A percentile compares a stretch with the other conserved stretches of the same genome.
phyloP scores from a whole-genome alignment of 495 filamentous ascomycete genomes.

The Apiosordaria backusii region DNA sequence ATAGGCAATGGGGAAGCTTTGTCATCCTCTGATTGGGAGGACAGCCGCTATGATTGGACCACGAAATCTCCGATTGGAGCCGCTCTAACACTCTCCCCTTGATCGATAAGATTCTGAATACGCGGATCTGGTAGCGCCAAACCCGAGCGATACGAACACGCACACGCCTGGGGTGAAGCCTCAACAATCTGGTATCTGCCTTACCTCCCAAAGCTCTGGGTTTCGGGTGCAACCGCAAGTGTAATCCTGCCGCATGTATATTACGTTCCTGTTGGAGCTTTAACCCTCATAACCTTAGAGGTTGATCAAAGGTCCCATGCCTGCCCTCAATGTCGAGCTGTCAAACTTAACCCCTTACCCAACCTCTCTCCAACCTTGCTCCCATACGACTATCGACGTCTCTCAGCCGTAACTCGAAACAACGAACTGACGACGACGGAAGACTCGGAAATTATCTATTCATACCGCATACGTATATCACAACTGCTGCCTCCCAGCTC shows the following conservation, averaged over 20 bases:
- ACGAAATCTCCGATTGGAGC: constrained; percentile 1
- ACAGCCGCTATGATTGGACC: not conserved
- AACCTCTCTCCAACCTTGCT: not conserved
- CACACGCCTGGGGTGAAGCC: not conserved
- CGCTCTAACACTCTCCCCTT: not conserved
- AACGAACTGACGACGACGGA: not conserved
- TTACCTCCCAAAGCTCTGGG: no score
- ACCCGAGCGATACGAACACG: not conserved
- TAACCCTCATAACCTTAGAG: no score
- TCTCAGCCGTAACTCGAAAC: not conserved
- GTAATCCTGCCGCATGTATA: no score
- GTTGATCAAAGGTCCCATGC: no score
- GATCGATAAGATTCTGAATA: constrained; percentile 3
- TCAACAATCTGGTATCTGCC: not conserved
- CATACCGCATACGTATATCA: not conserved
- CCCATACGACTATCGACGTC: not conserved
- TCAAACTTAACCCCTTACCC: not conserved
- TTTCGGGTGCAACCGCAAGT: not conserved
- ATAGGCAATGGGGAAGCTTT: not conserved
- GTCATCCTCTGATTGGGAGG: not conserved
- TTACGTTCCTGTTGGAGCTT: no score
- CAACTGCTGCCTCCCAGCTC: not conserved
- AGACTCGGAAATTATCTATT: not conserved
- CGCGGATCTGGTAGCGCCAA: not conserved
- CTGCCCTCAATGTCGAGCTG: no score